Conservation (phyloP, 2,329 filamentous ascomycete genomes). For the Alternaria tenuissima region DNA sequence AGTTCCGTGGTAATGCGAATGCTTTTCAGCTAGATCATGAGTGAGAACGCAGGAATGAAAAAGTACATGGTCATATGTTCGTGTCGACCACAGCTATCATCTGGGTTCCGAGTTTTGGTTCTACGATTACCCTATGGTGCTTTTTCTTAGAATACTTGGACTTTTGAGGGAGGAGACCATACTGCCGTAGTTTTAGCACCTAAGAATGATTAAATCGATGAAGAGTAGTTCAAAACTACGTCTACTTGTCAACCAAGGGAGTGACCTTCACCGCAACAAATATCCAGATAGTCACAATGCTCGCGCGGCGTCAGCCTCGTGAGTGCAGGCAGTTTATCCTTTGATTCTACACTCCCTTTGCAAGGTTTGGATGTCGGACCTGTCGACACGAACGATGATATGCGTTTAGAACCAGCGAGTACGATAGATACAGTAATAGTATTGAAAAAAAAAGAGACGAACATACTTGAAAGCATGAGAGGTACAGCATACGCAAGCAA, state of each 20-base stretch:
- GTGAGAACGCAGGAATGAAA: slow-evolving; percentile 7
- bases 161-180: not conserved
- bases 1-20: slow-evolving; percentile 10
- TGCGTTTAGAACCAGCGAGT: no score
- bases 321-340: not conserved
- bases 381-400: no score
- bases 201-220: not conserved
- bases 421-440: no score
- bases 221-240: not conserved
- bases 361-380: no score
- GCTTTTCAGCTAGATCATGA: slow-evolving; percentile 9
- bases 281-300: not conserved
- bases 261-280: not conserved
- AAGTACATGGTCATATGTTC: slow-evolving; percentile 2
- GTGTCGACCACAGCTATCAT: not conserved
- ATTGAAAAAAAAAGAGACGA: no score
- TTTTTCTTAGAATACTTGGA: not conserved
- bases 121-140: not conserved
- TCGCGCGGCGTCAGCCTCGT: not conserved
- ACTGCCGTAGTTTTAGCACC: not conserved
- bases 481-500: no score
- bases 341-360: not conserved
- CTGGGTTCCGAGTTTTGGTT: not conserved
- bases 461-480: no score
- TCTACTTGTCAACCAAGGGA: not conserved